These are phyloP conservation scores for Colletotrichum viniferum DNA, from an alignment of 2,329 filamentous ascomycete genomes.

Conservation along the genomic window DNA sequence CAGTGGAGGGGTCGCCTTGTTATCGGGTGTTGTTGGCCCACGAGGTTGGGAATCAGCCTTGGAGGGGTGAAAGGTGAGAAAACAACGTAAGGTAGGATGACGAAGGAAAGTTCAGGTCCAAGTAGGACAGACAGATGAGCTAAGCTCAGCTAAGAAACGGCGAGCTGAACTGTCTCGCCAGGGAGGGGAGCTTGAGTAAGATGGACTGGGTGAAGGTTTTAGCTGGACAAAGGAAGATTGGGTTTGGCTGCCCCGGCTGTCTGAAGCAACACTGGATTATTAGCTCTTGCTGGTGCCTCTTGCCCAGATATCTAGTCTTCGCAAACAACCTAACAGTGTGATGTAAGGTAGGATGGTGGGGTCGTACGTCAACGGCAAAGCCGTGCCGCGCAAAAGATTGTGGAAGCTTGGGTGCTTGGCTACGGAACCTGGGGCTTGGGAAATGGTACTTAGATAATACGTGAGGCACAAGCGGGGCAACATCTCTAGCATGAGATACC, in stretches of 20 bases:
- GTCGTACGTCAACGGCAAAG: conserved; percentile 12
- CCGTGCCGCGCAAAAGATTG: conserved; percentile 3
- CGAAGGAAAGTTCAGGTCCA: background rate
- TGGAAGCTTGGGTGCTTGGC: conserved; percentile 2
- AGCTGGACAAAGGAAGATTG: background rate
- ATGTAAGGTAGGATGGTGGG: background rate
- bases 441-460: conserved; percentile 4
- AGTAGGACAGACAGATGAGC: background rate
- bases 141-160: background rate
- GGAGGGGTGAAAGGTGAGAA: background rate
- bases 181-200: background rate
- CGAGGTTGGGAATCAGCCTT: conserved; percentile 1
- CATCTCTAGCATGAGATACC: background rate
- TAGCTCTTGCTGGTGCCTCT: background rate
- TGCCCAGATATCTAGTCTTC: background rate
- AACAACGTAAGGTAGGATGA: background rate
- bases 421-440: background rate
- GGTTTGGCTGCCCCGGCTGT: background rate
- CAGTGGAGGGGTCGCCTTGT: background rate
- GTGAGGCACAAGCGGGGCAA: background rate
- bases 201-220: background rate
- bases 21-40: background rate
- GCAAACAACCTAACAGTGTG: background rate
- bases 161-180: background rate
- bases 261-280: background rate